Evolutionary conservation across 345 rosid species (phyloP), one percentile per base, ranked within the genome.

Genomic region (Carallia pectinifolia): DNA sequence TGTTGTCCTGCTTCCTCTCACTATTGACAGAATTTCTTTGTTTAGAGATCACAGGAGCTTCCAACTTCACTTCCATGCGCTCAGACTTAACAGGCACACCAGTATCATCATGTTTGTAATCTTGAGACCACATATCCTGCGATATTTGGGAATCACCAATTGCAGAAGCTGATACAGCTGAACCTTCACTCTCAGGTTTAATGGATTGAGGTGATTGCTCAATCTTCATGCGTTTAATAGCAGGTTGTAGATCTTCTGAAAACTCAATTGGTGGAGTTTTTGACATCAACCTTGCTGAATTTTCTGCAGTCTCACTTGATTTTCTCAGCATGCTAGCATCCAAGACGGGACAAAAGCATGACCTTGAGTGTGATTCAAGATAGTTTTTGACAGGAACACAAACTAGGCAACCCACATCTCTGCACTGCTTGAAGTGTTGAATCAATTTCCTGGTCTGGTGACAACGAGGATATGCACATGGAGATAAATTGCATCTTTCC

Each of bases 381-480:
- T 77, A 89, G 38, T 74, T 74, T 74, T 80, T 95, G 4, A 89
- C 97, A 53, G 92, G 92, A 80, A 90, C 78, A 78, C 99, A 95
- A 76, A 95, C 96, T 36, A 94, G 97, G 85, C 99, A 95, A 64
- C 81, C 62, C 9, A 70, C 56, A 71, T 89, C 87, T 77, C 65
- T 76, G 83, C 99, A 95, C 52, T 68, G 81, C 81, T 70, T 90
- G 69, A 80, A 78, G 79, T 95, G 99, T 63, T 63, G 73, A 70
- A 90, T 67, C 86, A 95, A 78, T 72, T 69, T 74, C 81, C 83
- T 92, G 40, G 98, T 85, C 65, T 71, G 91, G 76, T 75, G 81
- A 74, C 99, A 95, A 18, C 97, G 92, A 48, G 92, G 90, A 84
- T 84, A 86, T 53, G 75, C 17, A 70, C 99, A 95, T 62, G 77